Base-by-base conservation (phyloP, 1,284 basidiomycete genomes). In the Papiliotrema laurentii region DNA sequence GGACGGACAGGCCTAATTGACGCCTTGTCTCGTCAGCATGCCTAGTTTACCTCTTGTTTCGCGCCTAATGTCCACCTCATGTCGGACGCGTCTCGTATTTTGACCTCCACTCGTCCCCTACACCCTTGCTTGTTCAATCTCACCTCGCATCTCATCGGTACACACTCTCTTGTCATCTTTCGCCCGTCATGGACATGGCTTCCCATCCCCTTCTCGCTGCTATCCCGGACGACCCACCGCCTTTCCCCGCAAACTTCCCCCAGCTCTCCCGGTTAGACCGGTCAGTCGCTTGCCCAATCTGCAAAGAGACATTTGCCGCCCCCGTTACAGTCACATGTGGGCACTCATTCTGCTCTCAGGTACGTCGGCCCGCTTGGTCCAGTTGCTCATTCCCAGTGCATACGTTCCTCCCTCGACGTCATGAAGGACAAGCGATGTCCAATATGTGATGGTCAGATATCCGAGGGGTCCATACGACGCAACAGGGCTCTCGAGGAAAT, bases 331-430 rank as follows among this genome's bases (percentile, higher is more conserved):
- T 74, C 36, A 45, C 55, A 4, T 74, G 72, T 47, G 72, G 72
- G 14, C 72, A 74, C 49, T 65, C 63, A 1, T 74, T 74, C 63
- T 74, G 72, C 55, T 74, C 72, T 5, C 54, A 64, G 19, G 72
- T 72, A 42, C 51, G 72, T 58, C 34, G 3, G 39, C 25, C 5
- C 27, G 11, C 11, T 22, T 25, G 39, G 3, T n/a, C n/a, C 18
- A 21, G 28, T 36, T 36, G 43, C 52, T 53, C 16, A 54, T 37
- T 22, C 43, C 36, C 48, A 71, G 70, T 72, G 70, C 38, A 72
- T 72, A 18, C 56, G 67, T 13, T 61, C 60, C 2, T 68, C 58
- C 2, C 53, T 72, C 4, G 61, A 66, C 25, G 56, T 51, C 10
- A 33, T 53, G 28, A 49, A 43, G 45, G 51, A 55, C 24, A 68